phyloP scores from a whole-genome alignment of 495 filamentous ascomycete genomes.

The Talaromyces wortmannii region DNA sequence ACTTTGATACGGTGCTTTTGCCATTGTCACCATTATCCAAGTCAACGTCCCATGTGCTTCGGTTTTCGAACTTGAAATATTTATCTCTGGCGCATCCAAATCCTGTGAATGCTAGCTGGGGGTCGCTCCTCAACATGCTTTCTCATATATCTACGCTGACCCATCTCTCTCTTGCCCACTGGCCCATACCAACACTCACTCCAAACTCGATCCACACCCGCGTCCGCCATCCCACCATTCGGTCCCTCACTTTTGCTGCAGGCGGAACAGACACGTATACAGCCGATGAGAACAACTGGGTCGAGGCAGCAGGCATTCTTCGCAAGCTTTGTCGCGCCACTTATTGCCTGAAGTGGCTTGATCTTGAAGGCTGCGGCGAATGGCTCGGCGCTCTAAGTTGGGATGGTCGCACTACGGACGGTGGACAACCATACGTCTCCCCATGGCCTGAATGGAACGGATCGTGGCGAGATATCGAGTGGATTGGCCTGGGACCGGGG shows the following conservation, averaged over 20 bases:
- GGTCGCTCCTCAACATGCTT: constrained; percentile 55
- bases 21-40: constrained; percentile 20
- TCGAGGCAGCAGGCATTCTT: constrained; percentile 61
- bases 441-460: constrained; percentile 43
- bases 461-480: constrained; percentile 43
- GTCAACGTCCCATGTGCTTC: constrained; percentile 34
- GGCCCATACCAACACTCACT: constrained; percentile 67
- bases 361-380: constrained; percentile 67
- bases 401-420: constrained; percentile 23
- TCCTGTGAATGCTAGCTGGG: constrained; percentile 50
- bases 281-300: constrained; percentile 58
- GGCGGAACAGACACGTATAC: constrained; percentile 62
- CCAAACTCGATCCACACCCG: constrained; percentile 50
- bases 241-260: constrained; percentile 45
- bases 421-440: constrained; percentile 12
- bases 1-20: constrained; percentile 28
- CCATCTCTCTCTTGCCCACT: constrained; percentile 71
- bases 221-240: constrained; percentile 21
- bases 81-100: constrained; percentile 45
- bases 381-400: constrained; percentile 63
- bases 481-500: constrained; percentile 43
- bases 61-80: constrained; percentile 42
- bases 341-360: constrained; percentile 71
- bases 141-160: constrained; percentile 58
- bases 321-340: constrained; percentile 58